A percentile compares a stretch with the other conserved stretches of the same genome.
These are phyloP conservation scores for Phytophthora boehmeriae DNA, from an alignment of 352 stramenopile genomes.

Conservation along the genomic window DNA sequence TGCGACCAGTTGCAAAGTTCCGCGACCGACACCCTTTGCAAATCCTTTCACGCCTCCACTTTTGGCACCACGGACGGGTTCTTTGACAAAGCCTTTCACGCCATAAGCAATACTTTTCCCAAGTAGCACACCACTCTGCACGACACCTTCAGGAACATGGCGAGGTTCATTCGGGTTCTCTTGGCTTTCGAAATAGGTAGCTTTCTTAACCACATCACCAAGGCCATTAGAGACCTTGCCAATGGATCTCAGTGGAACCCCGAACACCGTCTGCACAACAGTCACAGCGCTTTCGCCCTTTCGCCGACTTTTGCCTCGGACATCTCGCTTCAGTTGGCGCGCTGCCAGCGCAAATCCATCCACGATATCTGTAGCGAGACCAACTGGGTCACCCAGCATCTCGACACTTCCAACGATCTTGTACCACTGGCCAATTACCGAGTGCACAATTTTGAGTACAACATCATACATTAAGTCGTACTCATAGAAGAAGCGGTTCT, in stretches of 20 bases:
- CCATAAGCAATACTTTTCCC: constrained; percentile 81
- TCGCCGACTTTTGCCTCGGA: constrained; percentile 73
- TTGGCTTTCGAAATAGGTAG: constrained; percentile 81
- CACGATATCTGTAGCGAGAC: constrained; percentile 84
- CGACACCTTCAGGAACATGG: constrained; percentile 76
- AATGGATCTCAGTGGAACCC: constrained; percentile 73
- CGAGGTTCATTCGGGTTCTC: constrained; percentile 70
- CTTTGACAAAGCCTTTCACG: constrained; percentile 80
- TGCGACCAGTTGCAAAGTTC: constrained; percentile 77
- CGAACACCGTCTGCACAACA: constrained; percentile 82
- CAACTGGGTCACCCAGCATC: constrained; percentile 83
- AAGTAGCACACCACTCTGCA: constrained; percentile 79
- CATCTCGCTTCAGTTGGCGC: constrained; percentile 83
- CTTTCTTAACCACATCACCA: constrained; percentile 88
- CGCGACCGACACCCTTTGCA: constrained; percentile 78
- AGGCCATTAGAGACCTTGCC: constrained; percentile 87
- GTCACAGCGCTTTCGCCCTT: constrained; percentile 86
- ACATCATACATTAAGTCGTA: constrained; percentile 85
- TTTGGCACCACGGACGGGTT: constrained; percentile 81
- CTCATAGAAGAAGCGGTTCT: constrained; percentile 86
- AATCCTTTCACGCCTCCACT: constrained; percentile 79
- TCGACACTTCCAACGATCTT: constrained; percentile 90
- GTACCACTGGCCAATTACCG: constrained; percentile 86
- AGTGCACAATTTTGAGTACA: constrained; percentile 72
- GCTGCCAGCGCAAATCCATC: constrained; percentile 82